Evolutionary conservation across 345 rosid species (phyloP).

Genomic region (Viola odorata): DNA sequence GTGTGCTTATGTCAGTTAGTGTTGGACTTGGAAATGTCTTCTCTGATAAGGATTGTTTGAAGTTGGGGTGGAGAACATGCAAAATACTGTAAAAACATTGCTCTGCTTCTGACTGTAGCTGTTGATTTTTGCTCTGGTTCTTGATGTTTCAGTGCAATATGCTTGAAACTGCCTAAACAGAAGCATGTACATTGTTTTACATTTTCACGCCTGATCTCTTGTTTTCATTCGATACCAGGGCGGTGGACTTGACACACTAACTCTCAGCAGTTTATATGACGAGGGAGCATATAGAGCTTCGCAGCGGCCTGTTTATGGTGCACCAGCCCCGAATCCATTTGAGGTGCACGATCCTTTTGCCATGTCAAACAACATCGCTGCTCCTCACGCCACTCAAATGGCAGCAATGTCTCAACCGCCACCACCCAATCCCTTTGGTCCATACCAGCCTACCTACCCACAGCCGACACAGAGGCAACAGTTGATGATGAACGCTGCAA

Average conservation of each 20-base stretch:
- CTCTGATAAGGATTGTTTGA: too few species aligned
- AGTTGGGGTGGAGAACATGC: too few species aligned
- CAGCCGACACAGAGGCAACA: constrained; percentile 43
- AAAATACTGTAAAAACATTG: too few species aligned
- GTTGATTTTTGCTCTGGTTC: too few species aligned
- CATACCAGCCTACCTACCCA: constrained; percentile 49
- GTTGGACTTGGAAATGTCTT: too few species aligned
- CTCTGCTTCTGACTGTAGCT: too few species aligned
- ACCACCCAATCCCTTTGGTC: constrained; percentile 56
- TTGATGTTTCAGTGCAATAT: too few species aligned
- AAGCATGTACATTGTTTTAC: neutral
- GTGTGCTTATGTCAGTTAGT: too few species aligned
- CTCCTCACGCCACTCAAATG: constrained; percentile 55
- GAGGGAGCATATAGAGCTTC: constrained; percentile 80
- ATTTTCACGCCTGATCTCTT: neutral
- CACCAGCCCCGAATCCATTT: constrained; percentile 85
- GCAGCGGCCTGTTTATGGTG: constrained; percentile 74
- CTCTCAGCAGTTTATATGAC: constrained; percentile 75
- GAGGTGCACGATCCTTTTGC: constrained; percentile 75
- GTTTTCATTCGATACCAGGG: constrained; percentile 40
- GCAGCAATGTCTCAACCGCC: constrained; percentile 48
- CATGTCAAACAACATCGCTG: constrained; percentile 40
- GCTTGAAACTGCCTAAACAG: too few species aligned
- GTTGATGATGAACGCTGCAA: constrained; percentile 36
- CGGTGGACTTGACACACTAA: constrained; percentile 92